A percentile compares a stretch with the other conserved stretches of the same genome.
Conservation (phyloP, 139 green algal species). For the Desmodesmus armatus region DNA sequence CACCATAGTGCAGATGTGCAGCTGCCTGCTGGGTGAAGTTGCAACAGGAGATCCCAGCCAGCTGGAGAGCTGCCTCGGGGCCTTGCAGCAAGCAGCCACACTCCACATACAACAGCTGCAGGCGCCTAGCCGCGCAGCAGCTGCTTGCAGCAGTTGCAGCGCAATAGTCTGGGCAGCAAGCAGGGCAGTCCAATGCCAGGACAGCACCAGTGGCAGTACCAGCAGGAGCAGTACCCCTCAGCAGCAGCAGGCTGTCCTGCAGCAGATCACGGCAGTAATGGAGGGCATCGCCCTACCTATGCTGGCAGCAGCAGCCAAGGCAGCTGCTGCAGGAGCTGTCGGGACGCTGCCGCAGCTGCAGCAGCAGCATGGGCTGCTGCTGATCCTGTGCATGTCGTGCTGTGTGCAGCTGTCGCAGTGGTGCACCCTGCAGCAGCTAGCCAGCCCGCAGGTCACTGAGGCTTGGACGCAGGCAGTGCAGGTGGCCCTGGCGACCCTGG, state of each 20-base stretch:
- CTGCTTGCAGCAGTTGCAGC: not conserved
- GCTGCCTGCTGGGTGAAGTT: not conserved
- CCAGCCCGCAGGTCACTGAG: not conserved
- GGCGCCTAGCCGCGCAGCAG: not conserved
- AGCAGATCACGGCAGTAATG: not conserved
- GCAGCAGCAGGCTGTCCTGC: not conserved
- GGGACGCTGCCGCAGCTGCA: not conserved
- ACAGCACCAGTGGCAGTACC: not conserved
- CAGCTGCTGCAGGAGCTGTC: not conserved
- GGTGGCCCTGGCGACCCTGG: not conserved
- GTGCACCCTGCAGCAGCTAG: not conserved
- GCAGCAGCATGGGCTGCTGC: not conserved
- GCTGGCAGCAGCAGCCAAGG: not conserved
- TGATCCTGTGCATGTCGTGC: not conserved
- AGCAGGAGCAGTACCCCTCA: not conserved
- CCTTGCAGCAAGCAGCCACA: too few relatives aligned
- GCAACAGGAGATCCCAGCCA: too few relatives aligned
- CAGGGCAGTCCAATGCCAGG: not conserved
- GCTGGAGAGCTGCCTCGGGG: too few relatives aligned
- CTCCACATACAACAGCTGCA: not conserved
- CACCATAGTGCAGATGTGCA: not conserved
- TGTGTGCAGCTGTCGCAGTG: not conserved
- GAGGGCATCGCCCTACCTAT: not conserved
- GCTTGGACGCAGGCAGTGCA: not conserved
- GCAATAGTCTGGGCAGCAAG: not conserved